A percentile compares a stretch with the other conserved stretches of the same genome.
Conservation (phyloP, 371 early-diverging fungal species). For the Parasitella parasitica region DNA sequence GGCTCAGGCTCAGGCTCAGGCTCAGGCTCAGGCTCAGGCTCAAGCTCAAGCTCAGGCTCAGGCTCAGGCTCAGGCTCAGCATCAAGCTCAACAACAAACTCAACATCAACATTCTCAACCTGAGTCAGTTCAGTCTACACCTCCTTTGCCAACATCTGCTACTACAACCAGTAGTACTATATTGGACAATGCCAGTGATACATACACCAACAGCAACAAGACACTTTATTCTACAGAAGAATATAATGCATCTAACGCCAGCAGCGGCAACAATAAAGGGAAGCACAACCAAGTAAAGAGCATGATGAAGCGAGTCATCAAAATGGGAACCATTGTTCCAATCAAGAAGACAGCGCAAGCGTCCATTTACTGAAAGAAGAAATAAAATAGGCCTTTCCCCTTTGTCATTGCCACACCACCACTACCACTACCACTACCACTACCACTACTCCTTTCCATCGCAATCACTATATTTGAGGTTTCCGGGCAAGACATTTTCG, state of each 20-base stretch:
- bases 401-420: background rate
- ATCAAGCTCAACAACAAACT: too few relatives aligned
- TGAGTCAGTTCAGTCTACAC: background rate
- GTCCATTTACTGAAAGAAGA: slow-evolving; percentile 6
- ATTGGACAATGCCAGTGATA: background rate
- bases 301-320: slow-evolving; percentile 40
- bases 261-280: slow-evolving; percentile 4
- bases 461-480: background rate
- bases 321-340: slow-evolving; percentile 25
- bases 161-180: background rate
- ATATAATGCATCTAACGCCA: background rate
- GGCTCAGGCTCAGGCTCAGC: background rate
- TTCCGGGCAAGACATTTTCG: too few relatives aligned
- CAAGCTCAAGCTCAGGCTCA: background rate
- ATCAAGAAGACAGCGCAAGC: slow-evolving; percentile 9
- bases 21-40: background rate
- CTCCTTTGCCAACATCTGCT: background rate
- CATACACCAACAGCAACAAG: background rate
- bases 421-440: background rate
- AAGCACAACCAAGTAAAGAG: slow-evolving; percentile 29
- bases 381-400: background rate
- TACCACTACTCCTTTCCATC: background rate
- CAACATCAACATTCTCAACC: background rate
- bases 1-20: background rate
- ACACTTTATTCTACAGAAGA: background rate